These are phyloP conservation scores for Leishmania braziliensis DNA, from an alignment of 208 protist species.

Conservation along the genomic window DNA sequence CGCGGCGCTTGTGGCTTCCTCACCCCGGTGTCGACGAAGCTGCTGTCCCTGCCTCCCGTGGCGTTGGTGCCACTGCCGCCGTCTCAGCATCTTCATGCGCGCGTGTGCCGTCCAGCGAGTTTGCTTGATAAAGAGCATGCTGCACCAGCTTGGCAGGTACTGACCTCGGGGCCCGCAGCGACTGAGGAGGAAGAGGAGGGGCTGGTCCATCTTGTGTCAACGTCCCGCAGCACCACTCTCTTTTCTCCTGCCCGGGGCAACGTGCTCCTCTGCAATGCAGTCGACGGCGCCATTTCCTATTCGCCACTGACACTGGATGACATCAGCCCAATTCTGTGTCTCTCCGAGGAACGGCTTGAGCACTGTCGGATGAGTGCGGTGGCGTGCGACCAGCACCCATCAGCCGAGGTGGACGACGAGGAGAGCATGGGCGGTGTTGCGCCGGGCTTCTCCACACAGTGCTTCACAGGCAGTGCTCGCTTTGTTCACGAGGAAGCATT, in stretches of 20 bases:
- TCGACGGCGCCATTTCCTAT: conserved; percentile 22
- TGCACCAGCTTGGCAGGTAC: conserved; percentile 1
- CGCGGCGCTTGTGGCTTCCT: not conserved
- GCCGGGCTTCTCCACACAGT: not conserved
- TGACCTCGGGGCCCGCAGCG: not conserved
- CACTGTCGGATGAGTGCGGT: not conserved
- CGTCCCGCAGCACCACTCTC: not conserved
- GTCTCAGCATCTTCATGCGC: not conserved
- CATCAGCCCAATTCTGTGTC: conserved; percentile 27
- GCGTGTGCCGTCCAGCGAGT: not conserved
- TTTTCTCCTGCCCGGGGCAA: not conserved
- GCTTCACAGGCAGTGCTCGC: not conserved
- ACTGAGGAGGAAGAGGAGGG: not conserved
- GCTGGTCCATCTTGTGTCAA: not conserved
- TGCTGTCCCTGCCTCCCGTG: not conserved
- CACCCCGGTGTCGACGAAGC: conserved; percentile 4
- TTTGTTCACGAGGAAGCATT: conserved; percentile 14
- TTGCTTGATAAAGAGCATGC: conserved; percentile 4
- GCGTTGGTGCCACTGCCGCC: not conserved
- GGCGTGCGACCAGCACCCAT: not conserved
- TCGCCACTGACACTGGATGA: conserved; percentile 27
- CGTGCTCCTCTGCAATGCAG: conserved; percentile 9
- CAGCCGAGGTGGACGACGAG: not conserved
- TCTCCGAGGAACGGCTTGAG: conserved; percentile 10
- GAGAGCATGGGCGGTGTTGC: not conserved